Evolutionary conservation across 768 basidiomycete genomes (phyloP).

Genomic region (Albatrellus ellisii): DNA sequence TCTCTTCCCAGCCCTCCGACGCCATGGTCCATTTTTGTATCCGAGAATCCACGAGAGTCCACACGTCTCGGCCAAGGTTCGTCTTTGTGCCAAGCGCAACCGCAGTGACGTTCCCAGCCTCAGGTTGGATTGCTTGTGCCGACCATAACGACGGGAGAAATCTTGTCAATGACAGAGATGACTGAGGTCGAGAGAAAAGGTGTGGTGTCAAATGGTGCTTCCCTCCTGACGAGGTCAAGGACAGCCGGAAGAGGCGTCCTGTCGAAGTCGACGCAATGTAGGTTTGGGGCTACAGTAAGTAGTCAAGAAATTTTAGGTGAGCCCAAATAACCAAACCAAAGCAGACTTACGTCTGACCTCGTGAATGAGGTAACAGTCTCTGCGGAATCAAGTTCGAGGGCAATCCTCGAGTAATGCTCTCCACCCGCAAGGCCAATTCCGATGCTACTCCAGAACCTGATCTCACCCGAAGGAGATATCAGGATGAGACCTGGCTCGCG

Average conservation of each 20-base stretch:
- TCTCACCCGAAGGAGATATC: conserved; percentile 51
- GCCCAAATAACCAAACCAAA: background rate
- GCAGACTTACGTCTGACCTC: conserved; percentile 43
- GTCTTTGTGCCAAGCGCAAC: conserved; percentile 37
- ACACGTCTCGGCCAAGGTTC: conserved; percentile 40
- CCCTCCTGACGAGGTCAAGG: conserved; percentile 53
- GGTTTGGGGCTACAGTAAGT: conserved; percentile 49
- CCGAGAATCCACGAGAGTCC: conserved; percentile 54
- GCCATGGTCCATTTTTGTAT: conserved; percentile 63
- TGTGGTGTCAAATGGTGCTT: conserved; percentile 48
- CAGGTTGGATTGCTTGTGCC: conserved; percentile 27
- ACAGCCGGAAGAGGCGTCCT: conserved; percentile 53
- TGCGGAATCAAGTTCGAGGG: conserved; percentile 34
- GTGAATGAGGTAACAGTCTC: conserved; percentile 58
- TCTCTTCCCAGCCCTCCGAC: conserved; percentile 58
- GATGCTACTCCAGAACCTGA: conserved; percentile 84
- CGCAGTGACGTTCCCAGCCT: conserved; percentile 51
- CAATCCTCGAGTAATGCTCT: conserved; percentile 41
- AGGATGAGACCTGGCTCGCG: conserved; percentile 85
- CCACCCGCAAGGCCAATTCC: conserved; percentile 76
- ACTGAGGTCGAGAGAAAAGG: conserved; percentile 43
- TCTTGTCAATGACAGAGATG: conserved; percentile 30
- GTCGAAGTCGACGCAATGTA: conserved; percentile 57
- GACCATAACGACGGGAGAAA: conserved; percentile 31
- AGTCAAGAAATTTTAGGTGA: background rate